phyloP scores from a whole-genome alignment of 148 eudicot genomes.

The Hydrangea macrophylla region DNA sequence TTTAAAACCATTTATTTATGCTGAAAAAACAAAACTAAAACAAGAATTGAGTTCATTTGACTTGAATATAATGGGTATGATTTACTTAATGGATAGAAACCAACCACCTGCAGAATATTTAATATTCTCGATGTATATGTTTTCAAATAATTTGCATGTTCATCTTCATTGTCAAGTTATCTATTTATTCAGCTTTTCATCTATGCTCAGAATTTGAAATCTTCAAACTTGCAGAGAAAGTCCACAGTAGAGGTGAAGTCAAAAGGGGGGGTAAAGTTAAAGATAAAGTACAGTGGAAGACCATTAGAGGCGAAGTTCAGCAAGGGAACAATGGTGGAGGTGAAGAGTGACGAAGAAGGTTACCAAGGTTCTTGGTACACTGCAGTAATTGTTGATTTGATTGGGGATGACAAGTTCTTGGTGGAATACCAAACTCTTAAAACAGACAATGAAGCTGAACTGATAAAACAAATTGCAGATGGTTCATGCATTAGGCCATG shows the following conservation, averaged over 20 bases:
- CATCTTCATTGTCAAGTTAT: background rate
- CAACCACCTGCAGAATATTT: background rate
- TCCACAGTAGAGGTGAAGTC: constrained; percentile 5
- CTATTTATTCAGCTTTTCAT: background rate
- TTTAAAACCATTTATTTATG: too few species aligned
- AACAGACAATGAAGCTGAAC: constrained; percentile 23
- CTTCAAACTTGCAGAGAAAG: constrained; percentile 14
- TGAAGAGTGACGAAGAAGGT: constrained; percentile 36
- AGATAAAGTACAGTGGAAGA: constrained; percentile 15
- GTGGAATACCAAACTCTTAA: constrained; percentile 34
- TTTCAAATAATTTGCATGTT: background rate
- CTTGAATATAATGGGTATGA: background rate
- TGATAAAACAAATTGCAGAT: constrained; percentile 21
- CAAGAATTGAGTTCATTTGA: background rate
- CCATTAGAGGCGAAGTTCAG: constrained; percentile 8
- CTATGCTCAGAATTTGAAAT: background rate
- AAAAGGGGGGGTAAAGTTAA: constrained; percentile 9
- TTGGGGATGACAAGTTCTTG: constrained; percentile 17
- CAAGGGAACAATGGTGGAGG: constrained; percentile 36
- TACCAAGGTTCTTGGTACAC: constrained; percentile 38
- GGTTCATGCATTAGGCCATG: constrained; percentile 28
- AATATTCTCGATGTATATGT: background rate
- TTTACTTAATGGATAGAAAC: background rate
- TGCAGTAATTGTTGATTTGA: constrained; percentile 25
- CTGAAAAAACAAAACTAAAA: background rate